Base-by-base conservation (phyloP, 2,329 filamentous ascomycete species). In the Aspergillus neotritici region DNA sequence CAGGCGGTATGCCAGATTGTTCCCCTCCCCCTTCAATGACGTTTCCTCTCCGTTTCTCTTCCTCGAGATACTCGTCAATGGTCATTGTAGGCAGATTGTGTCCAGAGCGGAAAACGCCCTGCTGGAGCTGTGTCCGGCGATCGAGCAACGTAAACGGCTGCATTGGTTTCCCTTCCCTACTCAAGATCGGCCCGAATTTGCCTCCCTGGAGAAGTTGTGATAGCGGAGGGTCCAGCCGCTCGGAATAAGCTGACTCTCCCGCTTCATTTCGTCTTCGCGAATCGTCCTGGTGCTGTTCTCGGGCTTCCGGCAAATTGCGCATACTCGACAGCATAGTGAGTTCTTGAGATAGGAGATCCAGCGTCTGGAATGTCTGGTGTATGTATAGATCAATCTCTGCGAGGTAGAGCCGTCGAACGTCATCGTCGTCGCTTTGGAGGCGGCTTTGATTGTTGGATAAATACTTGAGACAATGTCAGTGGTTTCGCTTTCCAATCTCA, bases 51-150 rank as follows among this genome's bases (percentile, higher is more conserved):
- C 79, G 78, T 60, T 79, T 78, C 71, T 97, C 93, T 66, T 97
- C 91, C 40, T 94, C 93, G 12, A 98, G 74, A 61, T 97, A 98
- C 70, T 98, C 93, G 56, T 98, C 93, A 49, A 98, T 96, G 1
- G 82, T 87, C 93, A 98, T 97, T 3, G 93, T 97, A 1, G 93
- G 93, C 46, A 98, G 71, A 67, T 87, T 96, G 64, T 98, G 93
- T 6, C 93, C 88, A 0, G 88, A 81, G 43, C 87, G 78, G 67
- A 98, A 98, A 0, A 98, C 91, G 3, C 85, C 85, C 46, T 83
- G 76, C 47, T 83, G 79, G 46, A 95, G 67, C 48, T 88, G 83
- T 49, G 87, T 81, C 31, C 93, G 79, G 52, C 77, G 84, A 46
- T 84, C 83, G 4, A 94, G 75, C 15, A 98, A 74, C 1, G 89